These are phyloP conservation scores for bread wheat (Triticum aestivum) DNA, from an alignment of 176 grass and related monocot genomes.

Conservation along the genomic window IWGSC_CS_RefSeq_v2.1 NC_057809.1:465929529-465930028, in stretches of 20 bases:
- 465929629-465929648: constrained; percentile 37
- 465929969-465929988: constrained; percentile 28
- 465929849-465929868: neutral
- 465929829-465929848: neutral
- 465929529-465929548: constrained; percentile 84
- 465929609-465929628: constrained; percentile 42
- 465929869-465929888: constrained; percentile 1
- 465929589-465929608: constrained; percentile 40
- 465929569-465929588: constrained; percentile 57
- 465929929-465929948: constrained; percentile 31
- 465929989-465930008: constrained; percentile 14
- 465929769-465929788: neutral
- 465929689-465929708: constrained; percentile 47
- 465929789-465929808: neutral
- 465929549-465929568: constrained; percentile 92
- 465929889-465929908: constrained; percentile 33
- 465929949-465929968: neutral
- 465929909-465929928: constrained; percentile 11
- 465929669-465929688: constrained; percentile 53
- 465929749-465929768: constrained; percentile 4
- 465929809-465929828: neutral
- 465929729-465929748: neutral
- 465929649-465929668: constrained; percentile 70
- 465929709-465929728: constrained; percentile 32
- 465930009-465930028: neutral